phyloP scores from a whole-genome alignment of 129 eudicot species.

The Logfia minima region DNA sequence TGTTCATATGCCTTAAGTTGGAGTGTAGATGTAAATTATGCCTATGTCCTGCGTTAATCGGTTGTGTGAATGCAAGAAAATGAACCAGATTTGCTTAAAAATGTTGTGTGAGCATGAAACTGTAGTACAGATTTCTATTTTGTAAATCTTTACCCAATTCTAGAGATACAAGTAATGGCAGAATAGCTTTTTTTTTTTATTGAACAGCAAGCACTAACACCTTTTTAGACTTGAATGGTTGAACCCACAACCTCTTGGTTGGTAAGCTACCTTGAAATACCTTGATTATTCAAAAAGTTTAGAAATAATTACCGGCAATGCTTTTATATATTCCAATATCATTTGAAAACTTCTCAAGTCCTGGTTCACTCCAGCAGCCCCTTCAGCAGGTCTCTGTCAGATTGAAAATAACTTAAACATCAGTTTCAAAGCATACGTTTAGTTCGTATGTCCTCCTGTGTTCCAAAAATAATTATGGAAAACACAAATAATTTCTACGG shows the following conservation, averaged over 20 bases:
- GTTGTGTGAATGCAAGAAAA: background rate
- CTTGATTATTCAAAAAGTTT: background rate
- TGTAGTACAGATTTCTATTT: background rate
- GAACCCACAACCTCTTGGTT: too few species aligned
- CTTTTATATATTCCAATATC: conserved; percentile 88
- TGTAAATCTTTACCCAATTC: background rate
- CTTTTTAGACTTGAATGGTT: too few species aligned
- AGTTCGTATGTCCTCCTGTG: background rate
- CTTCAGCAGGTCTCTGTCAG: conserved; percentile 72
- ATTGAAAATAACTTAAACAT: conserved; percentile 5
- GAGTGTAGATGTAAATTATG: background rate
- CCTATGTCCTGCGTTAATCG: background rate
- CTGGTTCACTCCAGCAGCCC: conserved; percentile 57
- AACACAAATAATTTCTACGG: too few species aligned
- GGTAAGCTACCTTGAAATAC: too few species aligned
- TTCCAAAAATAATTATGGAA: too few species aligned
- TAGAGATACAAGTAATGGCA: background rate
- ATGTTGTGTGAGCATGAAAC: background rate
- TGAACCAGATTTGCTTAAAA: background rate
- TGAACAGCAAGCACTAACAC: too few species aligned
- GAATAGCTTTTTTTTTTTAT: background rate
- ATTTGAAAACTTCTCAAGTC: conserved; percentile 90
- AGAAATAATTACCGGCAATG: conserved; percentile 73
- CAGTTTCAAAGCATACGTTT: conserved; percentile 22
- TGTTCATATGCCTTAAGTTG: too few species aligned